Conservation (phyloP, 2,329 filamentous ascomycete species). For the Cylindrodendrum hubeiense region DNA sequence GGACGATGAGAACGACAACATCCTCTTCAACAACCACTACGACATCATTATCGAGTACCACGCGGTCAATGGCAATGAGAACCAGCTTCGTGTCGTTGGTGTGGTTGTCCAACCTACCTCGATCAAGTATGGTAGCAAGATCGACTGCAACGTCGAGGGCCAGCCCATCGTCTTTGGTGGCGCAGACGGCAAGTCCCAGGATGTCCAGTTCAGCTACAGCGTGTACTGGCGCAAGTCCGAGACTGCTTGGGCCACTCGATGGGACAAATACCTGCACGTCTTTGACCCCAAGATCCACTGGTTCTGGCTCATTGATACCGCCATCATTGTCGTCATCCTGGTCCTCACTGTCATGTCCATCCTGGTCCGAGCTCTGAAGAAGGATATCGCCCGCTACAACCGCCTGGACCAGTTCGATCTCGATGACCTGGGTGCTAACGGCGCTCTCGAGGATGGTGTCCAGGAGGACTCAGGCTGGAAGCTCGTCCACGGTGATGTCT, state of each 20-base stretch:
- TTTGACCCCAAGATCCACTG: conserved; percentile 99
- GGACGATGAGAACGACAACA: conserved; percentile 65
- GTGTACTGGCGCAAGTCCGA: conserved; percentile 88
- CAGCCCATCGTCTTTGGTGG: conserved; percentile 73
- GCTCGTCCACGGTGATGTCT: conserved; percentile 96
- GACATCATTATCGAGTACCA: conserved; percentile 96
- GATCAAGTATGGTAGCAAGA: conserved; percentile 66
- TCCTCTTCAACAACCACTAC: conserved; percentile 91
- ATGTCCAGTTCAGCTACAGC: conserved; percentile 90
- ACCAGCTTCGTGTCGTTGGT: conserved; percentile 89
- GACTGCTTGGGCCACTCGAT: conserved; percentile 95
- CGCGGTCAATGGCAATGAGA: conserved; percentile 73
- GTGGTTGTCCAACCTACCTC: conserved; percentile 90
- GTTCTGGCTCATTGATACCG: conserved; percentile 97
- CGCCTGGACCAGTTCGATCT: conserved; percentile 90
- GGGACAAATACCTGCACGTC: conserved; percentile 99
- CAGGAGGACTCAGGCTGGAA: conserved; percentile 99
- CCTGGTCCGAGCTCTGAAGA: conserved; percentile 86
- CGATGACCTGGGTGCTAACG: conserved; percentile 87
- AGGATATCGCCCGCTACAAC: conserved; percentile 98
- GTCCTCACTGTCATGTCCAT: conserved; percentile 94
- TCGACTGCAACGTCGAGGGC: conserved; percentile 73
- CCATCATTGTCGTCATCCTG: conserved; percentile 93
- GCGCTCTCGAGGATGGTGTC: conserved; percentile 87
- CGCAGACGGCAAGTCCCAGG: conserved; percentile 61